Evolutionary conservation across 495 filamentous ascomycete species (phyloP).

Genomic region (Lasiosphaeriaceae sp.): DNA sequence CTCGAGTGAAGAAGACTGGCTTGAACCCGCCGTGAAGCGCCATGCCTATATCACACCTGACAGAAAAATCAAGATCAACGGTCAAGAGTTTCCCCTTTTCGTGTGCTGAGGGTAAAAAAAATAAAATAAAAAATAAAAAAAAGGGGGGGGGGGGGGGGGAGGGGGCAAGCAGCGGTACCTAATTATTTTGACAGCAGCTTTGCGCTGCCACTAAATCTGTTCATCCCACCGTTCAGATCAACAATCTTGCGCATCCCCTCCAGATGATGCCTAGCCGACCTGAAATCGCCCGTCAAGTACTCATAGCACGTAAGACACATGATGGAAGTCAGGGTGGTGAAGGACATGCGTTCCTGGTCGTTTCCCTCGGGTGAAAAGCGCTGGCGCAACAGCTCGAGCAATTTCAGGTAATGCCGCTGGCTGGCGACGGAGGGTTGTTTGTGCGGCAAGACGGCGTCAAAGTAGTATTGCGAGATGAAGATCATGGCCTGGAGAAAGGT

Average conservation of each 20-base stretch:
- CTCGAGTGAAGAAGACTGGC: constrained; percentile 28
- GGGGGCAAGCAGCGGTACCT: background rate
- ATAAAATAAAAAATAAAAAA: no score
- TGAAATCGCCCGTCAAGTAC: background rate
- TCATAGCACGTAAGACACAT: constrained; percentile 1
- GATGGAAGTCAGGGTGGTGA: constrained; percentile 5
- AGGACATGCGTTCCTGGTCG: background rate
- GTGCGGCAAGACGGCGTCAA: constrained; percentile 7
- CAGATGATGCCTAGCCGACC: constrained; percentile 4
- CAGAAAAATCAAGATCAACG: background rate
- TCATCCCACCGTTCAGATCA: background rate
- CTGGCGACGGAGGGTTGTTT: background rate
- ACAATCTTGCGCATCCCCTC: constrained; percentile 2
- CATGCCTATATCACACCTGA: constrained; percentile 31
- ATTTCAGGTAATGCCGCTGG: constrained; percentile 25
- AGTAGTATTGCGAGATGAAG: constrained; percentile 34
- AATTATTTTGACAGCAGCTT: constrained; percentile 5
- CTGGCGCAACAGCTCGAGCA: constrained; percentile 33
- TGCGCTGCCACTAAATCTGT: background rate
- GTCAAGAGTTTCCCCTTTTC: no score
- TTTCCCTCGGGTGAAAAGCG: constrained; percentile 15
- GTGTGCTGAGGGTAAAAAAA: background rate
- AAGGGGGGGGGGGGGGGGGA: background rate
- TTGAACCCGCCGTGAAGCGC: constrained; percentile 22
- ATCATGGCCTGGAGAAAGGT: constrained; percentile 39